Conservation (phyloP, 768 basidiomycete species). For the Pleurotus citrinopileatus region DNA sequence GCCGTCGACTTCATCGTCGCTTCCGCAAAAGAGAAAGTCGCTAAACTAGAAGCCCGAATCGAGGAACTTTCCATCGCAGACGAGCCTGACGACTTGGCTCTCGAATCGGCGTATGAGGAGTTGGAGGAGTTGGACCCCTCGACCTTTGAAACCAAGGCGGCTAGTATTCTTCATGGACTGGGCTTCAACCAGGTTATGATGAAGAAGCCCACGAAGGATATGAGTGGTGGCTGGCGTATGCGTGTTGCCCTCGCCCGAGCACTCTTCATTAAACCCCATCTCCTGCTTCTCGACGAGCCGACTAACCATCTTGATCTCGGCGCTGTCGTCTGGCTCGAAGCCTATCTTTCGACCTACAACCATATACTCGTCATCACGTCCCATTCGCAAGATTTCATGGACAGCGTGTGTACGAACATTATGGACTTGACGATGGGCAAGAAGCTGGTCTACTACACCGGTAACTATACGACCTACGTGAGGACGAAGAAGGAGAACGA, state of each 20-base stretch:
- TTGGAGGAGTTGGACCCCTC: constrained; percentile 94
- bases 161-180: constrained; percentile 95
- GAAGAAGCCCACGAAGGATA: constrained; percentile 95
- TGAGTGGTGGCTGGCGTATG: constrained; percentile 99
- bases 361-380: constrained; percentile 97
- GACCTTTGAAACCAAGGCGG: constrained; percentile 95
- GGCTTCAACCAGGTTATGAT: constrained; percentile 92
- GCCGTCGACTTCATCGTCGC: constrained; percentile 97
- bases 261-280: constrained; percentile 93
- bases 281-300: constrained; percentile 90
- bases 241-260: constrained; percentile 95
- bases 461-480: constrained; percentile 97
- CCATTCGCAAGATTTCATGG: constrained; percentile 99
- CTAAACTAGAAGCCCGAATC: constrained; percentile 87
- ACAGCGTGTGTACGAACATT: constrained; percentile 94
- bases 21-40: constrained; percentile 91
- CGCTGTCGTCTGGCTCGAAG: constrained; percentile 98
- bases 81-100: constrained; percentile 80
- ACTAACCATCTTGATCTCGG: constrained; percentile 95
- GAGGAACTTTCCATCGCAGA: constrained; percentile 93
- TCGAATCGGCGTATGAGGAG: constrained; percentile 91
- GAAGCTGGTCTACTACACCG: constrained; percentile 91
- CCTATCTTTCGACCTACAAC: constrained; percentile 96
- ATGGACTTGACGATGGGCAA: constrained; percentile 94
- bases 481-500: constrained; percentile 97